Evolutionary conservation across 305 asterid genomes (phyloP), one percentile per base, ranked within the genome.

Genomic region (Caryopteris hybrid): DNA sequence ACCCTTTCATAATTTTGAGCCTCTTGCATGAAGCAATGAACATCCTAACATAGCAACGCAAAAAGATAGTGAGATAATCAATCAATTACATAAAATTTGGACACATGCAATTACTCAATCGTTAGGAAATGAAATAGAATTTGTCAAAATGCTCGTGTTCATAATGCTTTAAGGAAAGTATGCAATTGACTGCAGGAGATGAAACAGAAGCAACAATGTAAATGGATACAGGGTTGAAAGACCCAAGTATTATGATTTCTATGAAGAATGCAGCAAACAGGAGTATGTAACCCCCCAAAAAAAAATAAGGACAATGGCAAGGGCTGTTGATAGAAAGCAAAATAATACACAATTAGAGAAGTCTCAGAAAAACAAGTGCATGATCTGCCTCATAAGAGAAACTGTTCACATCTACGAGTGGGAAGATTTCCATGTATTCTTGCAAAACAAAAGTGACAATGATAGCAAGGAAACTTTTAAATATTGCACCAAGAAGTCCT

Each of bases 1-100:
- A 76, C 29, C 96, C 95, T 75, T 87, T 89, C 92, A 89, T 87
- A 75, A 89, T 89, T 72, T 89, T 87, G 78, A 89, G 87, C 85
- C 88, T 83, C 83, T 81, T 87, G 92, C 95, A 89, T n/a, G 95
- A 82, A 54, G 86, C 87, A 39, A 79, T 87, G 75, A 89, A 89
- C 95, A 89, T 89, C 82, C 96, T 89, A 69, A 21, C 31, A 58
- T 34, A 64, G 65, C 6, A 45, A 58, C 76, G 20, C 10, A 18
- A 17, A 9, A 46, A 23, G 39, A 8, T 4, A 43, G 48, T 23
- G 39, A 70, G 68, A 48, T 12, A 22, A 45, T 34, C 9, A 58
- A 27, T 9, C 4, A 2, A 66, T n/a, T n/a, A n/a, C 11, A 38
- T 23, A 23, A 54, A 41, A 53, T 36, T 1, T 20, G 10, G 5